Base-by-base conservation (phyloP, 2,329 filamentous ascomycete genomes). In the Bipolaris gigantea region DNA sequence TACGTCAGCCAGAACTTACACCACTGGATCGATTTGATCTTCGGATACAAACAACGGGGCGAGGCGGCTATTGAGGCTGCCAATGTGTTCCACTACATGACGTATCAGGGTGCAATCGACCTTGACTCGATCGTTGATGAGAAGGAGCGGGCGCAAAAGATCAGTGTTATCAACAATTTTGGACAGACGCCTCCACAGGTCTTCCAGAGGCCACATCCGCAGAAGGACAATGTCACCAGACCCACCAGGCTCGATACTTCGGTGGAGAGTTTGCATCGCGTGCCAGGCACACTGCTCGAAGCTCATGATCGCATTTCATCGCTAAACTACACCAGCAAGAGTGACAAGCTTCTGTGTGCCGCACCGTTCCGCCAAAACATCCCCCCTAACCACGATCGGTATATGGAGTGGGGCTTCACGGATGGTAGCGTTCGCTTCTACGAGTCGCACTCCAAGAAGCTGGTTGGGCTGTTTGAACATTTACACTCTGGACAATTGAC, bases 111-210 rank as follows among this genome's bases (percentile, higher is more conserved):
- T 6, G 92, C 93, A 2, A 95, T 90, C 60, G 90, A 99, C 71
- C 79, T 99, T 4, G 94, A 99, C 72, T 87, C 86, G 48, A 97
- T 99, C 56, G 85, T 88, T 7, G 93, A 97, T 69, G 89, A 90
- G 0, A 85, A 93, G 51, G 92, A 97, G 73, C 84, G 92, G 39
- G 81, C 92, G 6, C 90, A 93, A 5, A 93, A 92, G 0, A 97
- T 96, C 49, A 91, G 91, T 32, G 96, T 97, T 63, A 97, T 99
- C 65, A 93, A 99, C 75, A 97, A 97, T 65, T 99, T 99, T 73
- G 94, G 94, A 0, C 94, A 99, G 73, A 99, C 95, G 1, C 94
- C 95, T 1, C 89, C 95, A 64, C 95, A 99, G 72, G 89, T 97
- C 15, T 99, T 97, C 72, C 84, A 85, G 40, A 88, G 88, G 54